A percentile compares a stretch with the other conserved stretches of the same genome.
Evolutionary conservation across 2,329 filamentous ascomycete genomes (phyloP).

Genomic region (Nemania sp.): DNA sequence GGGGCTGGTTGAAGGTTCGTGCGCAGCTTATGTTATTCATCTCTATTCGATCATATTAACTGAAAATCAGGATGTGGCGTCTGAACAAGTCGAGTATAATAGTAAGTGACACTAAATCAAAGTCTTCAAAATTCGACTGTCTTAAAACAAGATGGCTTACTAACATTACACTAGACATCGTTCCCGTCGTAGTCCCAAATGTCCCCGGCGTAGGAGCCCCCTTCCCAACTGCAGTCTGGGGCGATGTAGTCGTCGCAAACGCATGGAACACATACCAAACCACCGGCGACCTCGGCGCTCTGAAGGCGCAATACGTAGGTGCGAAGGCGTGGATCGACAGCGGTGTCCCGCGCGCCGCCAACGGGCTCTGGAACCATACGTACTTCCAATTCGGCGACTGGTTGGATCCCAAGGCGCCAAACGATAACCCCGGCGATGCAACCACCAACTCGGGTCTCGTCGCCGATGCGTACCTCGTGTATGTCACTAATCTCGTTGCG

Average conservation of each 20-base stretch:
- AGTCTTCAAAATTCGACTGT: not conserved
- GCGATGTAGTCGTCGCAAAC: conserved; percentile 56
- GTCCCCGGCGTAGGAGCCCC: conserved; percentile 43
- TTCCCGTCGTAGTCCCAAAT: conserved; percentile 49
- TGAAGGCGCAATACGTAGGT: conserved; percentile 55
- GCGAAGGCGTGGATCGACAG: conserved; percentile 57
- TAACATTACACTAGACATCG: conserved; percentile 41
- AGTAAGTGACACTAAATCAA: conserved; percentile 34
- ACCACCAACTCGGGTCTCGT: conserved; percentile 57
- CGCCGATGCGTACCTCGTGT: conserved; percentile 61
- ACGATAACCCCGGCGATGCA: conserved; percentile 54
- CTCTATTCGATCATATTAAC: conserved; percentile 9
- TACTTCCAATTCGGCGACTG: conserved; percentile 60
- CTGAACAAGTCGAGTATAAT: conserved; percentile 47
- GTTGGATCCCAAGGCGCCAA: conserved; percentile 61
- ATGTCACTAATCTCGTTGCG: conserved; percentile 55
- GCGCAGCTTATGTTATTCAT: not conserved
- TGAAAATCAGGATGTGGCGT: conserved; percentile 55
- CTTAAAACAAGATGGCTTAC: not conserved
- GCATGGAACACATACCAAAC: conserved; percentile 57
- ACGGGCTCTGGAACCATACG: conserved; percentile 56
- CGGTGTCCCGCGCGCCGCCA: conserved; percentile 51
- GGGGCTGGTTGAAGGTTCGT: conserved; percentile 59
- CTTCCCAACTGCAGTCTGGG: conserved; percentile 56
- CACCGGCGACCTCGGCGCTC: conserved; percentile 53